Evolutionary conservation across 345 rosid genomes (phyloP).

Genomic region (Corchorus olitorius): DNA sequence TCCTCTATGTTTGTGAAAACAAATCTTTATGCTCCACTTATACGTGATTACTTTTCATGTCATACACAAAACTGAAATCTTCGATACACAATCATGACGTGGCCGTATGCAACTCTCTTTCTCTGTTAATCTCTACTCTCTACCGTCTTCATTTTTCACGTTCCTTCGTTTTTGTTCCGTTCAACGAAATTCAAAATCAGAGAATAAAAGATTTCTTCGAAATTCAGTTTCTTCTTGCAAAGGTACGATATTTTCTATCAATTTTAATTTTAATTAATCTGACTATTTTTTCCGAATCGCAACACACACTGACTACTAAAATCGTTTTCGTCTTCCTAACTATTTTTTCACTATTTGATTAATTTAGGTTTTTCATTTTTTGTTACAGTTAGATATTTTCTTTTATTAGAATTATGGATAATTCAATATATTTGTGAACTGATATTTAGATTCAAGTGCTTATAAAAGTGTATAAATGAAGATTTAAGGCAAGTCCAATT

Average conservation of each 20-base stretch:
- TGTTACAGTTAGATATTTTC: not conserved
- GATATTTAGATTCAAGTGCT: not conserved
- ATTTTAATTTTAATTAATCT: not conserved
- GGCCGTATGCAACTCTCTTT: too few species aligned
- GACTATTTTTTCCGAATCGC: not conserved
- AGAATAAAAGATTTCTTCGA: not conserved
- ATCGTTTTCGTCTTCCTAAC: not conserved
- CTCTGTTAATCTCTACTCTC: too few species aligned
- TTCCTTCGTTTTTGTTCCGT: not conserved
- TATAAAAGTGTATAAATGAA: too few species aligned
- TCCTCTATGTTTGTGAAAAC: too few species aligned
- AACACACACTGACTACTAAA: not conserved
- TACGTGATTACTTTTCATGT: too few species aligned
- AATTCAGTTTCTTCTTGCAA: not conserved
- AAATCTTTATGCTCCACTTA: too few species aligned
- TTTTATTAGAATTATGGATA: not conserved
- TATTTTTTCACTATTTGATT: too few species aligned
- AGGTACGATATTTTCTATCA: not conserved
- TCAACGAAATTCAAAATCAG: not conserved
- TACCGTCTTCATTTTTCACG: too few species aligned
- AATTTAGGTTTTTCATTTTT: conserved; percentile 3
- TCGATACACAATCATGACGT: too few species aligned
- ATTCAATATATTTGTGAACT: not conserved
- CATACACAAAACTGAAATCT: too few species aligned
- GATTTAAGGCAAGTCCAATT: not conserved